phyloP scores from a whole-genome alignment of 306 rosid genomes.

The Ormosia emarginata region DNA sequence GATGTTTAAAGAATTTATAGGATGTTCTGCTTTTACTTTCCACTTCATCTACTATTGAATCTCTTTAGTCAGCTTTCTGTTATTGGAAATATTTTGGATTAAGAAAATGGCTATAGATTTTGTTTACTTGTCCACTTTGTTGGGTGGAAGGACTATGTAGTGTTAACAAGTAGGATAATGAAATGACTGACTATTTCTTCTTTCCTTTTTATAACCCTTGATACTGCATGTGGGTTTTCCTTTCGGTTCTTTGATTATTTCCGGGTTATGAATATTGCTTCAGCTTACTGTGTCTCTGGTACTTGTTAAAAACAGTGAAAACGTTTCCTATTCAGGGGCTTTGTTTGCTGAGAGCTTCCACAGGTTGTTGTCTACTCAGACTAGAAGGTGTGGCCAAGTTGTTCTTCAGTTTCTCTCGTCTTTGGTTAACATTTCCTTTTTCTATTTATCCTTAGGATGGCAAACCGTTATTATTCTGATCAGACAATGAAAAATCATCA shows the following conservation, averaged over 20 bases:
- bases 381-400: conserved; percentile 33
- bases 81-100: not conserved
- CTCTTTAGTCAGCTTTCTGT: not conserved
- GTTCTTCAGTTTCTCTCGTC: not conserved
- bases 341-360: conserved; percentile 42
- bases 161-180: not conserved
- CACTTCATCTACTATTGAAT: not conserved
- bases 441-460: not conserved
- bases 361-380: conserved; percentile 45
- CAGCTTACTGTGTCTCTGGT: conserved; percentile 20
- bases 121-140: not conserved
- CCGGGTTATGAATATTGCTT: not conserved
- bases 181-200: not conserved
- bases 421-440: not conserved
- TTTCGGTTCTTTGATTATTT: conserved; percentile 15
- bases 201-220: not conserved
- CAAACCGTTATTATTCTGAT: not conserved
- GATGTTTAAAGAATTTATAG: not conserved
- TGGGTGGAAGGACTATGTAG: not conserved
- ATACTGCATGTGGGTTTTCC: conserved; percentile 6
- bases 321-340: conserved; percentile 31
- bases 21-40: not conserved
- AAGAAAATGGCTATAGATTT: not conserved
- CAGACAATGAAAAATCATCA: not conserved
- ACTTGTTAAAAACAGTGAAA: conserved; percentile 35